Conservation (phyloP, 2,329 filamentous ascomycete genomes). For the Fusarium nodosum region DNA sequence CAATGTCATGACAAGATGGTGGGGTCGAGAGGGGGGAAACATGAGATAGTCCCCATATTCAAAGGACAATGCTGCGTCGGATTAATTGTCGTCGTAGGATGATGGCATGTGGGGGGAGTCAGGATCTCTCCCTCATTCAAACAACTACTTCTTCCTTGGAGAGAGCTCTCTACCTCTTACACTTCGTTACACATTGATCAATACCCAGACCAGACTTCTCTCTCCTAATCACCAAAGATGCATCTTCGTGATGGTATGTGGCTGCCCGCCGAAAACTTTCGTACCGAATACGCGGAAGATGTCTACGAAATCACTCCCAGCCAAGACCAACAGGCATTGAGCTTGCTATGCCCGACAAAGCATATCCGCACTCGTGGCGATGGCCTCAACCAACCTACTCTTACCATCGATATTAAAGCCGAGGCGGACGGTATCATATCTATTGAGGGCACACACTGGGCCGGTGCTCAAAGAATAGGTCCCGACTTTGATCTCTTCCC, state of each 20-base stretch:
- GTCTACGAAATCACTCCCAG: conserved; percentile 65
- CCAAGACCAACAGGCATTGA: conserved; percentile 62
- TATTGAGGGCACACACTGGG: conserved; percentile 58
- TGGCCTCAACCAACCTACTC: conserved; percentile 67
- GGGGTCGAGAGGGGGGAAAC: conserved; percentile 46
- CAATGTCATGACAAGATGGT: conserved; percentile 40
- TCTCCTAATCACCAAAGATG: conserved; percentile 42
- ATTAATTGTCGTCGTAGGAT: conserved; percentile 39
- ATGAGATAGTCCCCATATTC: not conserved
- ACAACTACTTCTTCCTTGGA: conserved; percentile 19
- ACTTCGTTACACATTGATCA: conserved; percentile 23
- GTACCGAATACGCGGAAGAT: conserved; percentile 75
- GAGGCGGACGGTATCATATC: conserved; percentile 59
- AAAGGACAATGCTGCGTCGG: conserved; percentile 21
- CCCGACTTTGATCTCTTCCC: conserved; percentile 59
- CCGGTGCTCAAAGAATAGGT: conserved; percentile 54
- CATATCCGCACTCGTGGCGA: conserved; percentile 67
- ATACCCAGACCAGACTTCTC: not conserved
- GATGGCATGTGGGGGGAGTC: conserved; percentile 16
- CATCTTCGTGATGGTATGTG: conserved; percentile 66
- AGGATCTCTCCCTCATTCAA: conserved; percentile 16
- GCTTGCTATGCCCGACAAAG: conserved; percentile 68
- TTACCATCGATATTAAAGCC: conserved; percentile 59
- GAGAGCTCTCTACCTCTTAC: not conserved
- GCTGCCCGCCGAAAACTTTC: conserved; percentile 71